Conservation (phyloP, 352 stramenopile genomes). For the Globisporangium barbulae region DNA sequence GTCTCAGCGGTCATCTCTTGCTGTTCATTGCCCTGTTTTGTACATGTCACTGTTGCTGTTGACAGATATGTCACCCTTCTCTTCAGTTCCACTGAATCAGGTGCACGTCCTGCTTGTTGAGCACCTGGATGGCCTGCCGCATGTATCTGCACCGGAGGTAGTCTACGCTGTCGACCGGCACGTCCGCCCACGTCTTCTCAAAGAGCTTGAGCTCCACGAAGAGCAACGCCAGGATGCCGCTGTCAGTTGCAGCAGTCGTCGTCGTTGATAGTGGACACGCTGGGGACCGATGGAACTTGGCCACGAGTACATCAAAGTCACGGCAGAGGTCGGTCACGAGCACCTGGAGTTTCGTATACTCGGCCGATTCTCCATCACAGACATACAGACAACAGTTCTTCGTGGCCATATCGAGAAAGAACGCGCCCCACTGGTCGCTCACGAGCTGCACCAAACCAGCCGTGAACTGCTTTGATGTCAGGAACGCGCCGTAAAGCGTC, state of each 20-base stretch:
- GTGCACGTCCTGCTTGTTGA: constrained; percentile 6
- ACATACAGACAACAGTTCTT: background rate
- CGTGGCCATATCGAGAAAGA: constrained; percentile 1
- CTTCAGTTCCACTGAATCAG: background rate
- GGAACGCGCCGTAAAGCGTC: background rate
- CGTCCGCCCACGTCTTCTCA: constrained; percentile 4
- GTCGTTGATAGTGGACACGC: background rate
- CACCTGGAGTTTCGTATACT: background rate
- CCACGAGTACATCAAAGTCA: background rate
- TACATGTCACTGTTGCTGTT: background rate
- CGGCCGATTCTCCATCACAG: background rate
- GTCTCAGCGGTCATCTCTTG: no score
- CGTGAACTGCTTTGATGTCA: background rate
- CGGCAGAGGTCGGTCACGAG: background rate
- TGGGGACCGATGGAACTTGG: background rate
- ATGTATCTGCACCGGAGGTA: constrained; percentile 14
- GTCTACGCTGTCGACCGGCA: background rate
- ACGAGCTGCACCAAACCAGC: background rate
- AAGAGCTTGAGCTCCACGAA: constrained; percentile 10
- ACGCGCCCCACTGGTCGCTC: constrained; percentile 2
- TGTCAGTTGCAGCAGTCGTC: background rate
- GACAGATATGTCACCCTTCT: background rate
- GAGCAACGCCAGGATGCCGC: constrained; percentile 11
- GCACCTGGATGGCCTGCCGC: constrained; percentile 11
- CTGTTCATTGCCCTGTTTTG: no score